Evolutionary conservation across 2,329 filamentous ascomycete genomes (phyloP), one percentile per base, ranked within the genome.

Genomic region (Verticillium tricorpus): DNA sequence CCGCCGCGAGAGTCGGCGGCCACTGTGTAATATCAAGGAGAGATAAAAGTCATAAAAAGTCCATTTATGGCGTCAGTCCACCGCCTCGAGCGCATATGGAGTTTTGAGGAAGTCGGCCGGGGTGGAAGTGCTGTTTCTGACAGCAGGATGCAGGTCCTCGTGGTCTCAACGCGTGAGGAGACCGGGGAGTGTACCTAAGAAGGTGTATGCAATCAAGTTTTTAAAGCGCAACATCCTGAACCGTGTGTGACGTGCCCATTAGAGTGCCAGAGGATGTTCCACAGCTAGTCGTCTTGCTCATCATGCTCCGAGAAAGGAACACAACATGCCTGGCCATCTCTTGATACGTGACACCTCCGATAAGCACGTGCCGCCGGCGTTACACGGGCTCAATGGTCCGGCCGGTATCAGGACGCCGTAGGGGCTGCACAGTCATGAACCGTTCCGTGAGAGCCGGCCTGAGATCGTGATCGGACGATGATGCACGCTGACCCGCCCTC

Each of bases 11-110:
- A 45, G 39, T 35, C 37, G n/a, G 39, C 37, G 58, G 40, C 58
- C 58, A 35, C 32, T 45, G 58, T 59, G 58, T 59, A 59, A 54
- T 55, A 59, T 59, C 40, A 54, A 59, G 58, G 58, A 59, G 35
- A 59, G 40, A 59, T 45, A 59, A 59, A 59, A 59, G 58, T 45
- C 40, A 50, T 50, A 50, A 25, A 25, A 22, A 50, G 40, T 50
- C 40, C n/a, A 50, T 50, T 50, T 50, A 50, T 50, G 40, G 40
- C 40, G 40, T 50, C 40, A 25, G n/a, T 50, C n/a, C 19, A 50
- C 40, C n/a, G 19, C 40, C 40, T 50, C 40, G 40, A 50, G n/a
- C 40, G 40, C 19, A 50, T 11, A 50, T 50, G 40, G 14, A 50
- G 40, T 22, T 22, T 50, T n/a, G 40, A 50, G 40, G 40, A 11